Base-by-base conservation (phyloP, 148 eudicot species). In the Cornus suecica region DNA sequence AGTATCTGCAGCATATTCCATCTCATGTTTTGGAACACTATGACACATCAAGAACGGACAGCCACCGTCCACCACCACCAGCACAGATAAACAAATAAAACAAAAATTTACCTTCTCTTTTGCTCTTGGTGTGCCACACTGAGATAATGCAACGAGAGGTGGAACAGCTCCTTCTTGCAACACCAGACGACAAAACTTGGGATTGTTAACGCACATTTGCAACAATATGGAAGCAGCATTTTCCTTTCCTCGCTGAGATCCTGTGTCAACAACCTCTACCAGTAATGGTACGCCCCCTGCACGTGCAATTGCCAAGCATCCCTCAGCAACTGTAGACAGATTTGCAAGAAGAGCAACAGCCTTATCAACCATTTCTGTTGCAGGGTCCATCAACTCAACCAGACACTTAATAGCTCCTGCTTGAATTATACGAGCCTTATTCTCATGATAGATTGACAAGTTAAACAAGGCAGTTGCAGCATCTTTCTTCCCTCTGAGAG, bases 101-200 rank as follows among this genome's bases (percentile, higher is more conserved):
- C 62, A 14, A 75, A 52, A 8, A 3, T 52, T 52, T 14, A 95
- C 99, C 85, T 95, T 95, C 84, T 95, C 99, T 74, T 87, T 93
- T 10, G 97, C 97, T 83, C 99, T 84, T 32, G 90, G 81, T 27
- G 97, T 93, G 61, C 99, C 99, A 15, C 92, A 83, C 80, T 93
- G 98, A 74, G 99, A 96, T 56, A 96, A 80, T 8, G 94, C 89
- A 16, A 96, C 98, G 30, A 96, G 97, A 66, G 99, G 98, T 20
- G 99, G 99, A 65, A 96, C 93, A n/a, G 98, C 99, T n/a, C 99
- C 99, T 90, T 96, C 99, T 79, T 93, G 97, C 74, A 96, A 85
- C 79, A 96, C 94, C 81, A 89, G 79, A 37, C 86, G 86, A 82
- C 98, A 93, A 75, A 80, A 83, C 77, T 91, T 91, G 70, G 80